Conservation (phyloP, 176 grass and related monocot genomes). For the maize (Zea mays) region Zm-B73-REFERENCE-NAM-5.0 NC_050104.1:153874001-153874500, state of each 20-base stretch:
- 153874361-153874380: constrained; percentile 18
- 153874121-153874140: too few relatives aligned
- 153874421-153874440: background rate
- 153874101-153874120: too few relatives aligned
- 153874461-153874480: constrained; percentile 33
- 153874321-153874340: constrained; percentile 41
- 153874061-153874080: too few relatives aligned
- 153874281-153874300: background rate
- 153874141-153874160: too few relatives aligned
- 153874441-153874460: constrained; percentile 17
- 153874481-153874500: constrained; percentile 42
- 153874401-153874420: background rate
- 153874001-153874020: background rate
- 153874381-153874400: background rate
- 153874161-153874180: too few relatives aligned
- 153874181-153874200: too few relatives aligned
- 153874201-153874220: background rate
- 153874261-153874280: background rate
- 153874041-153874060: too few relatives aligned
- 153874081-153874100: too few relatives aligned
- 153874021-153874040: background rate
- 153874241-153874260: background rate
- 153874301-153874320: constrained; percentile 41
- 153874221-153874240: background rate
- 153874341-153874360: constrained; percentile 38